Evolutionary conservation across 2,329 filamentous ascomycete species (phyloP), one percentile per base, ranked within the genome.

Genomic region (Thielaviopsis euricoi): DNA sequence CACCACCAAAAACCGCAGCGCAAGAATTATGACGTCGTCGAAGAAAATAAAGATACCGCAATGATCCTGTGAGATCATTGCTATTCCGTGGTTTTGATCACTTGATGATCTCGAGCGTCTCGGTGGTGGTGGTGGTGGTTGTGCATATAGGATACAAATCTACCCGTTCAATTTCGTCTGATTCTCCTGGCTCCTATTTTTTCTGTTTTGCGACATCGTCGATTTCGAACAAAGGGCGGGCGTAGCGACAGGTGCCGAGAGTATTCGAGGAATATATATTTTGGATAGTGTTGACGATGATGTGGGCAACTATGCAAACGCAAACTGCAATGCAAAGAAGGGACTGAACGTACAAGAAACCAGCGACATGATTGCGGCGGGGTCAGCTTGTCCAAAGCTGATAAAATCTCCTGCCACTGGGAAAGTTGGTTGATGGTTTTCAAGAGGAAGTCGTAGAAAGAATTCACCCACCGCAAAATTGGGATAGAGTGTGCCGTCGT

Each of bases 301-400:
- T 50, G 53, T 48, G 54, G 22, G 49, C 33, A 50, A 22, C 49
- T 50, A 43, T 43, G 21, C 15, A 15, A 48, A 19, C 43, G 52
- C 33, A 37, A 22, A 52, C 33, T 22, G 51, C 21, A 17, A 55
- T 55, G 50, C 48, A 57, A 56, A 56, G 46, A 46, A 48, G 52
- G 29, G 22, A 48, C 26, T 25, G 21, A 54, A 61, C 59, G 52
- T 61, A 61, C 59, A 58, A 54, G 59, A 61, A 61, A 61, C 59
- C 56, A 61, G 59, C 59, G 59, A 61, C 59, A 61, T 61, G 56
- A 58, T 60, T 67, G 70, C 68, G 69, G 66, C 67, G 66, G 68
- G 72, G 58, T 60, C 53, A 55, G 56, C 55, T 56, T 56, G 55
- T 62, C 59, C 59, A 64, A 63, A 64, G 61, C 62, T 60, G 61